A percentile compares a stretch with the other conserved stretches of the same genome.
These are phyloP conservation scores for Rhododendron molle DNA, from an alignment of 148 eudicot genomes.

Conservation along the genomic window DNA sequence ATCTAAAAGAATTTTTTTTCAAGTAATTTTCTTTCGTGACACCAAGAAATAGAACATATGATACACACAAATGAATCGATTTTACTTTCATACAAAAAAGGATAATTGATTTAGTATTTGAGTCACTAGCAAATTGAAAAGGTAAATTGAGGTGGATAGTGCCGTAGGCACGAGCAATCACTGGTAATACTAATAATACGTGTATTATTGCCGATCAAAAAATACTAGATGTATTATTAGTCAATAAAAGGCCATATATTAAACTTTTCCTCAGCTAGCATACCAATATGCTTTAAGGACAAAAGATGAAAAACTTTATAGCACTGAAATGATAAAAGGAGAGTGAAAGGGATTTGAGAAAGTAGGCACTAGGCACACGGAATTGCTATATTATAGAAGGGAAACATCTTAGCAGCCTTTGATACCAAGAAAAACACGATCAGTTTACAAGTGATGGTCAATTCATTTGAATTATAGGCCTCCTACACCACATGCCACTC, in stretches of 20 bases:
- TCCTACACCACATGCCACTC: background rate
- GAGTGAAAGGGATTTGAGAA: background rate
- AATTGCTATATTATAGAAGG: background rate
- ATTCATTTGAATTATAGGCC: background rate
- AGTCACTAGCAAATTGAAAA: no score
- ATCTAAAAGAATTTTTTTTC: no score
- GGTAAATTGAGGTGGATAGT: no score
- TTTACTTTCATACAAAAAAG: no score
- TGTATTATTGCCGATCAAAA: background rate
- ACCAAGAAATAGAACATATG: no score
- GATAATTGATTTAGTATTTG: no score
- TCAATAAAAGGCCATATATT: background rate
- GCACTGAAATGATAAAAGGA: background rate
- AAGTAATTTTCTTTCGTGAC: no score
- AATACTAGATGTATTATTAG: background rate
- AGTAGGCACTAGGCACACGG: background rate
- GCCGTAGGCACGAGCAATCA: no score
- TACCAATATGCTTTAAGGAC: background rate
- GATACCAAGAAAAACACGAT: background rate
- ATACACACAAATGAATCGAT: no score
- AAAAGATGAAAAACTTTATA: background rate
- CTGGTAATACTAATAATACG: no score
- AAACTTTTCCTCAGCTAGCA: background rate
- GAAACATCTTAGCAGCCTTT: background rate
- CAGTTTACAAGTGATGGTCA: background rate